Conservation (phyloP, 768 basidiomycete genomes). For the Boletus rufocinnamomeus region DNA sequence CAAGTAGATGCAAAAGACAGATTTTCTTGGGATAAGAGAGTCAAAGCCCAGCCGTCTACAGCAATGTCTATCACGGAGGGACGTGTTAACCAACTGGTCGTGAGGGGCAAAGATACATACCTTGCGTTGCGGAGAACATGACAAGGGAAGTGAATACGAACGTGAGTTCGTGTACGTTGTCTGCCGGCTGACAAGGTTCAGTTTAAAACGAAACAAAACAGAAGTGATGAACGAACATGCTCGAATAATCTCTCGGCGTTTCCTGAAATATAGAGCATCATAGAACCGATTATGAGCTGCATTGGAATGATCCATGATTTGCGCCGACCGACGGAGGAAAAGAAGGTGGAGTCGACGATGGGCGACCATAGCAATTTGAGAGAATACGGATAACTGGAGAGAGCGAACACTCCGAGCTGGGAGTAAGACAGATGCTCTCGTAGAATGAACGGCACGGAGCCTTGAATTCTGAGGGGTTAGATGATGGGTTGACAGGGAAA, state of each 20-base stretch:
- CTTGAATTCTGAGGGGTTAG: constrained; percentile 40
- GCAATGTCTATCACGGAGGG: constrained; percentile 73
- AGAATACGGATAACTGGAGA: constrained; percentile 94
- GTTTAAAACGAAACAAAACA: constrained; percentile 6
- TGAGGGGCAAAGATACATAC: constrained; percentile 40
- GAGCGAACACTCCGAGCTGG: constrained; percentile 90
- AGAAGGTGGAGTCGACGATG: constrained; percentile 90
- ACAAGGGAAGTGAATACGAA: constrained; percentile 86
- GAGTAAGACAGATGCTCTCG: constrained; percentile 96
- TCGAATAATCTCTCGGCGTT: constrained; percentile 77
- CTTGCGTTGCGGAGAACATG: constrained; percentile 96
- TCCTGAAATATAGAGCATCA: constrained; percentile 78
- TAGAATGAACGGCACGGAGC: constrained; percentile 95
- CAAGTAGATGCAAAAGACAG: constrained; percentile 97
- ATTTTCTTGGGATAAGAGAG: constrained; percentile 87
- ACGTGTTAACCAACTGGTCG: constrained; percentile 16
- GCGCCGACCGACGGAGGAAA: constrained; percentile 81
- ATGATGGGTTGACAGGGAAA: background rate
- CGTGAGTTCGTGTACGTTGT: constrained; percentile 78
- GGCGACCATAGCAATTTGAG: constrained; percentile 98
- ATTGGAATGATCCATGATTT: constrained; percentile 99
- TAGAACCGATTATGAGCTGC: constrained; percentile 82
- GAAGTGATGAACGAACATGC: constrained; percentile 50
- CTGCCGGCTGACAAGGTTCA: constrained; percentile 61
- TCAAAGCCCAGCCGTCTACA: constrained; percentile 91